phyloP scores from a whole-genome alignment of 805 yeast species.

The Zygoascus ofunaensis region DNA sequence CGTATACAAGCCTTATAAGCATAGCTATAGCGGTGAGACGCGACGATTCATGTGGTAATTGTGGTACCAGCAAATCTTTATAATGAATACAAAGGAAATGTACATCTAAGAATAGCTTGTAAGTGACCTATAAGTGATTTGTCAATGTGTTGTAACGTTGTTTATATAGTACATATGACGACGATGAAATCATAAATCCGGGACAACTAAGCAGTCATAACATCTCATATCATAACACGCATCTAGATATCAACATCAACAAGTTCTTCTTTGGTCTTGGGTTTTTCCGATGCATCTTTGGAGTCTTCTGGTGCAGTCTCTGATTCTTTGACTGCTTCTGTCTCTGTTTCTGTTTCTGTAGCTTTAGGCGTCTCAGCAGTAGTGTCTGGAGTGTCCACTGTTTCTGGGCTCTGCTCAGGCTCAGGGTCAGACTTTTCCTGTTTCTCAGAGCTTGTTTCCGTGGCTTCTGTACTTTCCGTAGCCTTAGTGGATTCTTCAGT shows the following conservation, averaged over 20 bases:
- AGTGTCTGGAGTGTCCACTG: conserved; percentile 8
- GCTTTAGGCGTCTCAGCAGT: conserved; percentile 2
- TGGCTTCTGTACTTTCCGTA: not conserved
- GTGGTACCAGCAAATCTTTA: no score
- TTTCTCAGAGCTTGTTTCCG: not conserved
- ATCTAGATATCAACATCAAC: conserved; percentile 17
- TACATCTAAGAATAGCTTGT: not conserved
- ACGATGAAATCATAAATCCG: not conserved
- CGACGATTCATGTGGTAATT: conserved; percentile 85
- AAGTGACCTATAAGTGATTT: no score
- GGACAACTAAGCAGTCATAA: not conserved
- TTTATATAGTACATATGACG: conserved; percentile 1
- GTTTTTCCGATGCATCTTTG: not conserved
- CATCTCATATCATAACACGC: no score
- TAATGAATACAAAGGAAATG: not conserved
- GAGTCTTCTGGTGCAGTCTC: not conserved
- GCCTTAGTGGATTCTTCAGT: not conserved
- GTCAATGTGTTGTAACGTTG: no score
- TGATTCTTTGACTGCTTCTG: conserved; percentile 9
- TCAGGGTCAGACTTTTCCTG: not conserved
- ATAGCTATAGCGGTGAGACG: conserved; percentile 50
- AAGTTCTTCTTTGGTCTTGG: conserved; percentile 11
- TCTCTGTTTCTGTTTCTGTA: not conserved
- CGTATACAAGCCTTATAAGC: conserved; percentile 49
- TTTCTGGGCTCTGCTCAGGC: not conserved